Evolutionary conservation across 192 early-diverging fungal species (phyloP), one percentile per base, ranked within the genome.

Genomic region (Rhizophagus clarus): DNA sequence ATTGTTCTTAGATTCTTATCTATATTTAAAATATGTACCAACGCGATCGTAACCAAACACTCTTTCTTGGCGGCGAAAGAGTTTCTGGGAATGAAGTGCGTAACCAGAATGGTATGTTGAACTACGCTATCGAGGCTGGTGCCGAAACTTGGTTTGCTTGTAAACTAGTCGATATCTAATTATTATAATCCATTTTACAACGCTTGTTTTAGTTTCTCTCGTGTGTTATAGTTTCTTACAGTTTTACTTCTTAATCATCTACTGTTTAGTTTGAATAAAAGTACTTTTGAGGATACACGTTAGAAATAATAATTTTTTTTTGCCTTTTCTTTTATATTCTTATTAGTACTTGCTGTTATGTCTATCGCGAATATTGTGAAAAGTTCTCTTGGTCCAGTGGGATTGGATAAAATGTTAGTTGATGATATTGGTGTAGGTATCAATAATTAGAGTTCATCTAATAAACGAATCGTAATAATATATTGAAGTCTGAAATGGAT

Each of bases 351-450:
- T 83, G 97, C 98, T 40, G 97, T 95, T 17, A 83, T 93, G 62
- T 94, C 98, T 29, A 97, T 99, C 81, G 95, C 97, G 77, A 99
- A 99, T 83, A 97, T 99, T 83, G 95, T 99, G 69, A 98, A 98
- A 88, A 95, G 92, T n/a, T 99, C 97, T 34, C 88, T 99, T 61
- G 98, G 98, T 20, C 98, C 98, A 37, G 98, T 99, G 73, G 98
- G 98, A 22, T 90, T 99, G 56, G 98, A 99, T 87, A 99, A 99
- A 89, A 99, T 99, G 98, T 84, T 99, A 71, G 98, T 99, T 20
- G 97, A 99, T 86, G 98, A 99, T 81, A 97, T 99, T 86, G 98
- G 98, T 73, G 95, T 96, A 90, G 68, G 95, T 85, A 64, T 71
- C 24, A 61, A 22, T 31, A 28, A 40, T 34, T 10, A 12, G 10